phyloP scores from a whole-genome alignment of 2,329 filamentous ascomycete genomes.

The Didymella keratinophila region DNA sequence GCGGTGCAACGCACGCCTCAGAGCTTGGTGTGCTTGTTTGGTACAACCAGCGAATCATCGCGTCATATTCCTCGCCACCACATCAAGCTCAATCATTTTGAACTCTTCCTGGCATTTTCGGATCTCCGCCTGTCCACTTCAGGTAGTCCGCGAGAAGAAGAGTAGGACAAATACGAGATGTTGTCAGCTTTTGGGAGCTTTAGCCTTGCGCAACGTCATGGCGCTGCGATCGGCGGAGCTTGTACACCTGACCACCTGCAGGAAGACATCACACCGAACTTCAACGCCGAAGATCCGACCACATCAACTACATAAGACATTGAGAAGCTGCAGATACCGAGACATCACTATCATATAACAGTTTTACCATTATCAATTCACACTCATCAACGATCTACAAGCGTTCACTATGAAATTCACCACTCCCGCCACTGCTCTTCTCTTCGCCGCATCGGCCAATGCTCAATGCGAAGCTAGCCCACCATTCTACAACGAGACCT shows the following conservation, averaged over 20 bases:
- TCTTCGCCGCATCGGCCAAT: conserved; percentile 35
- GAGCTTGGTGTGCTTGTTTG: background rate
- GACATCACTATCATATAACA: background rate
- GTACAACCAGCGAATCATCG: background rate
- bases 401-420: conserved; percentile 31
- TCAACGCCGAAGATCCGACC: background rate
- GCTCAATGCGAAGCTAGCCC: conserved; percentile 32
- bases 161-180: conserved; percentile 14
- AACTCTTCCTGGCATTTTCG: background rate
- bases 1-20: background rate
- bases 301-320: background rate
- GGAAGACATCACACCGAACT: conserved; percentile 1
- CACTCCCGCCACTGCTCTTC: conserved; percentile 26
- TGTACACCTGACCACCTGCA: conserved; percentile 20
- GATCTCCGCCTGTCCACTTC: background rate
- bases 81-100: background rate
- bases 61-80: conserved; percentile 3
- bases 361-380: background rate
- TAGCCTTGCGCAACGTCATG: conserved; percentile 17
- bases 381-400: background rate
- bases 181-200: conserved; percentile 15
- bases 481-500: conserved; percentile 46
- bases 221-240: conserved; percentile 12
- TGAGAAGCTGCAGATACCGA: background rate
- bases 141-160: background rate